Percentiles rank a stretch among this genome's conserved stretches.
Conservation (phyloP, 768 basidiomycete genomes). For the Mycena olivaceomarginata region DNA sequence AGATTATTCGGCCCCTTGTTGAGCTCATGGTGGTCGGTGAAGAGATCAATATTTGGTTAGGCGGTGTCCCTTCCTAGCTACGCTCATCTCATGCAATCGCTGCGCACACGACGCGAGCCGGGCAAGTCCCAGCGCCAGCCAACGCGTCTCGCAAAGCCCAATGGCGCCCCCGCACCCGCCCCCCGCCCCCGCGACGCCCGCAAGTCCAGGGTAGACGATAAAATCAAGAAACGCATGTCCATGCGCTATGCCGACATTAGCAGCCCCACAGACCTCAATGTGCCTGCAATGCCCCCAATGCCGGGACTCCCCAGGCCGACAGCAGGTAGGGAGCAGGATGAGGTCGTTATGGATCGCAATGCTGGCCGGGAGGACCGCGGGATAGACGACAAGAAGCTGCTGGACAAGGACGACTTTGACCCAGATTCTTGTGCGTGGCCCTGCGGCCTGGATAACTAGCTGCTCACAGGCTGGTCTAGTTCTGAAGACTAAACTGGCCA, state of each 20-base stretch:
- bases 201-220: slow-evolving; percentile 85
- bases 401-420: slow-evolving; percentile 90
- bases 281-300: slow-evolving; percentile 77
- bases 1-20: too few species aligned
- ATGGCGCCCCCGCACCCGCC: slow-evolving; percentile 46
- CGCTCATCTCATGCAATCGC: slow-evolving; percentile 66
- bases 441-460: not conserved
- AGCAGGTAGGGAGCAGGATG: slow-evolving; percentile 63
- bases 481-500: slow-evolving; percentile 91
- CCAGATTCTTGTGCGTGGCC: slow-evolving; percentile 87
- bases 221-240: slow-evolving; percentile 97
- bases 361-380: slow-evolving; percentile 62
- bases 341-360: slow-evolving; percentile 65
- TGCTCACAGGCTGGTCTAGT: slow-evolving; percentile 60
- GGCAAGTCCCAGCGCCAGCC: slow-evolving; percentile 55
- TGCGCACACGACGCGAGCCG: slow-evolving; percentile 71
- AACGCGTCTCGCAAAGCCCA: slow-evolving; percentile 43
- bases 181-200: slow-evolving; percentile 63
- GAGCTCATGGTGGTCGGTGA: too few species aligned
- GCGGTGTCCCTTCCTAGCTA: too few species aligned
- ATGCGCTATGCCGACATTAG: slow-evolving; percentile 94
- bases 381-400: slow-evolving; percentile 76
- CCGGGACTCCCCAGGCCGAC: slow-evolving; percentile 63
- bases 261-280: slow-evolving; percentile 73
- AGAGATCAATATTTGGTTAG: too few species aligned